Base-by-base conservation (phyloP, 2,329 filamentous ascomycete genomes). In the Pseudogymnoascus sp. region DNA sequence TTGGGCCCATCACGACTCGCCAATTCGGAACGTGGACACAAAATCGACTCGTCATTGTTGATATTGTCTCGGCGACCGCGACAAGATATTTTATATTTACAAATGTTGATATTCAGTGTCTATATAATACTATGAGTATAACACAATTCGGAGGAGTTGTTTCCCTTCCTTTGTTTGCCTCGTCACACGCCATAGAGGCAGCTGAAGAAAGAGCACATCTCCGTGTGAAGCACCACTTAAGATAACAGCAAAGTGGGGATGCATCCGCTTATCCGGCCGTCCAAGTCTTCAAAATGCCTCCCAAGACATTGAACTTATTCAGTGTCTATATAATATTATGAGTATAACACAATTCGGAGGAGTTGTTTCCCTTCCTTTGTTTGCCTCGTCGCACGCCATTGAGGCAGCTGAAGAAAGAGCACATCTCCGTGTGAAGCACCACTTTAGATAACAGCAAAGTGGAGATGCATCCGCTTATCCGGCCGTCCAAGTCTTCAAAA, bases 401-500 rank as follows among this genome's bases (percentile, higher is more conserved):
- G 14, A 52, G 26, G 10, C 21, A 14, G 39, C 6, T 45, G 12
- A n/a, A 29, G 6, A 12, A 26, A 26, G 21, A n/a, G 12, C 41
- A 6, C 19, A 52, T 33, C 45, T 52, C 14, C 45, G 19, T 23
- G n/a, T 52, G 26, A 52, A 52, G 26, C n/a, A 33, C 45, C 45
- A 52, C 45, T 52, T 52, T 7, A 19, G 14, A 31, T 19, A 16
- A 26, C 45, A 16, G 16, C 45, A 52, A 52, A 52, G 45, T 52
- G 45, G 45, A 52, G 45, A 52, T 52, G 45, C 45, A 33, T 52
- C 45, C 45, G 45, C 45, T 52, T 52, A 52, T 19, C 45, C 45
- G 45, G 45, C 45, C n/a, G 10, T 6, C 26, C 45, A 52, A 14
- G 11, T 4, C 45, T 52, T 12, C n/a, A 31, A 11, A 52, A 31